A percentile compares a stretch with the other conserved stretches of the same genome.
These are phyloP conservation scores for Candida multigemmis DNA, from an alignment of 805 yeast genomes.

Conservation along the genomic window DNA sequence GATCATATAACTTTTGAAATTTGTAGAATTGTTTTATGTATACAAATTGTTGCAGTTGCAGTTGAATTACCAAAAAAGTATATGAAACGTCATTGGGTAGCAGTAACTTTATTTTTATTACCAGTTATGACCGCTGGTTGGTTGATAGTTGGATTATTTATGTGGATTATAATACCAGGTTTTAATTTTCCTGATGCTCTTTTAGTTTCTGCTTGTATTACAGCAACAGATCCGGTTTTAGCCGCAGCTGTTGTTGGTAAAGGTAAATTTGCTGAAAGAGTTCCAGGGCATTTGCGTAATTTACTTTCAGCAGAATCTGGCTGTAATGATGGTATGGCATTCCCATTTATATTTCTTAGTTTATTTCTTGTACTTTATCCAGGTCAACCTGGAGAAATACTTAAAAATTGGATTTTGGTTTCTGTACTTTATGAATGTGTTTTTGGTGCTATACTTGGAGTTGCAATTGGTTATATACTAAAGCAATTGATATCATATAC, in stretches of 20 bases:
- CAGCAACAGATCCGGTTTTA: slow-evolving; percentile 92
- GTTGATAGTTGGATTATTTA: slow-evolving; percentile 71
- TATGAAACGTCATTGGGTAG: slow-evolving; percentile 75
- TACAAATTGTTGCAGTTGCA: slow-evolving; percentile 90
- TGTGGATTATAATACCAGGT: slow-evolving; percentile 71
- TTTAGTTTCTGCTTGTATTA: slow-evolving; percentile 76
- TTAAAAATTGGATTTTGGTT: slow-evolving; percentile 71
- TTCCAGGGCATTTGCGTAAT: slow-evolving; percentile 87
- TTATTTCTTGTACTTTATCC: slow-evolving; percentile 58
- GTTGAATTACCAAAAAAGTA: slow-evolving; percentile 88
- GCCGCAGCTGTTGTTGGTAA: slow-evolving; percentile 95
- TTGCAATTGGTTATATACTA: slow-evolving; percentile 59
- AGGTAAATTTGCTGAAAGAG: slow-evolving; percentile 83
- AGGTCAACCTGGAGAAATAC: slow-evolving; percentile 57
- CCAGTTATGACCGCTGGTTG: slow-evolving; percentile 92
- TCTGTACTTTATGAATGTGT: slow-evolving; percentile 76
- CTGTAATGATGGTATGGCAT: slow-evolving; percentile 94
- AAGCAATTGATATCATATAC: slow-evolving; percentile 69
- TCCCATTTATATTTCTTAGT: slow-evolving; percentile 74
- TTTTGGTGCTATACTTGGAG: slow-evolving; percentile 72
- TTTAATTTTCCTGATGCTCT: slow-evolving; percentile 65
- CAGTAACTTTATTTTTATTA: slow-evolving; percentile 63
- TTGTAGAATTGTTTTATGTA: slow-evolving; percentile 71
- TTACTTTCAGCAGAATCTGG: slow-evolving; percentile 80
- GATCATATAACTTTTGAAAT: slow-evolving; percentile 79